Evolutionary conservation across 106 monocot genomes (phyloP).

Genomic region (Platanthera guangdongensis): DNA sequence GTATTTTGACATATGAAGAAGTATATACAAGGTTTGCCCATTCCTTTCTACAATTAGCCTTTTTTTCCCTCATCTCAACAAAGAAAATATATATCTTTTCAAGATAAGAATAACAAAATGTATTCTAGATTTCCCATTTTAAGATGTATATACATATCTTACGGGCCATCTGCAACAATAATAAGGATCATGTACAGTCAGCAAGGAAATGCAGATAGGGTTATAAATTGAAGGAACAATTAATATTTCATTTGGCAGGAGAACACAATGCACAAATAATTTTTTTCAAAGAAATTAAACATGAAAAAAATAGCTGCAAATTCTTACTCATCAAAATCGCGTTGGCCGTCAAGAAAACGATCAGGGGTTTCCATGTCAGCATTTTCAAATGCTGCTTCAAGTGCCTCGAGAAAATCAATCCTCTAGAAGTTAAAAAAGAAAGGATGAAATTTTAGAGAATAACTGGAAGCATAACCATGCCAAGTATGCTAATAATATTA

Average conservation of each 20-base stretch:
- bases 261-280: neutral
- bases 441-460: neutral
- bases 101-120: neutral
- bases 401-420: slow-evolving; percentile 39
- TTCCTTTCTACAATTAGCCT: too few relatives aligned
- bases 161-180: neutral
- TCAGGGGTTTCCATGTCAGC: neutral
- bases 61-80: neutral
- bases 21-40: too few relatives aligned
- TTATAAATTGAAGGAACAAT: neutral
- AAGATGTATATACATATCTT: neutral
- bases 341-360: slow-evolving; percentile 21
- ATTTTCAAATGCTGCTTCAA: slow-evolving; percentile 37
- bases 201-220: neutral
- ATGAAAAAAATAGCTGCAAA: neutral
- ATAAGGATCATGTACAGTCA: neutral
- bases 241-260: neutral
- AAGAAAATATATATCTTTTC: neutral
- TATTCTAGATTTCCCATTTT: neutral
- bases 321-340: slow-evolving; percentile 64
- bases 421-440: slow-evolving; percentile 26
- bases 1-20: too few relatives aligned
- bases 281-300: neutral
- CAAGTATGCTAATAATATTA: neutral
- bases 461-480: neutral